Percentiles rank a stretch among this genome's conserved stretches.
Evolutionary conservation across 2,329 filamentous ascomycete genomes (phyloP).

Genomic region (Zymoseptoria tritici): DNA sequence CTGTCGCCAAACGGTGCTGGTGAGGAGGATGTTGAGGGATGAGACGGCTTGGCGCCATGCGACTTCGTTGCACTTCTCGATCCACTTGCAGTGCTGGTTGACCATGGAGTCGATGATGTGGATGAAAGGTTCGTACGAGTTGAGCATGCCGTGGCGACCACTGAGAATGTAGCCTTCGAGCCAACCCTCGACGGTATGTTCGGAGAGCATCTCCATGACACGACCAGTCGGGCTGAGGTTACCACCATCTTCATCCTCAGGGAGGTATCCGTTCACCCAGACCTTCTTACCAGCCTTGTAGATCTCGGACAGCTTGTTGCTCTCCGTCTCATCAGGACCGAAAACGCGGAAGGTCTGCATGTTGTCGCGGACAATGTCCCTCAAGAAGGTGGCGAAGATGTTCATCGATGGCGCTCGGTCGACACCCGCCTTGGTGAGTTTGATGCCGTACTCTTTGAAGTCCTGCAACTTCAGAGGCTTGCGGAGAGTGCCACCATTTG

Average conservation of each 20-base stretch:
- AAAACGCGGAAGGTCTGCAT: conserved; percentile 64
- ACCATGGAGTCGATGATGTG: conserved; percentile 82
- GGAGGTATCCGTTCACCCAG: conserved; percentile 71
- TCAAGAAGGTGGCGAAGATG: conserved; percentile 60
- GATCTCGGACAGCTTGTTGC: conserved; percentile 66
- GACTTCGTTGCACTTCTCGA: conserved; percentile 73
- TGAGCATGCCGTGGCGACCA: conserved; percentile 67
- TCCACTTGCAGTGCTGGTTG: conserved; percentile 79
- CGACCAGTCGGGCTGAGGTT: conserved; percentile 62
- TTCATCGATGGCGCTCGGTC: conserved; percentile 54
- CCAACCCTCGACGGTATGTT: conserved; percentile 75
- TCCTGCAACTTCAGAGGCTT: conserved; percentile 63
- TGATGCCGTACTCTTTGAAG: conserved; percentile 60
- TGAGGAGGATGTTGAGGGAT: conserved; percentile 72
- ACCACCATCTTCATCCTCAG: conserved; percentile 66
- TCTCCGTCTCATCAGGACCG: conserved; percentile 73
- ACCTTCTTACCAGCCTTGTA: conserved; percentile 72
- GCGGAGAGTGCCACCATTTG: conserved; percentile 61
- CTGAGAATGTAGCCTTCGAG: conserved; percentile 71
- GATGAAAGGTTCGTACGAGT: conserved; percentile 77
- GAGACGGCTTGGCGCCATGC: conserved; percentile 67
- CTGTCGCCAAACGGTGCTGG: conserved; percentile 72
- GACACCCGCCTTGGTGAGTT: conserved; percentile 52
- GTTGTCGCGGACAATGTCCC: conserved; percentile 60
- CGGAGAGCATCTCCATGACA: conserved; percentile 79